Evolutionary conservation across 306 rosid genomes (phyloP).

Genomic region (Medicago ruthenica): DNA sequence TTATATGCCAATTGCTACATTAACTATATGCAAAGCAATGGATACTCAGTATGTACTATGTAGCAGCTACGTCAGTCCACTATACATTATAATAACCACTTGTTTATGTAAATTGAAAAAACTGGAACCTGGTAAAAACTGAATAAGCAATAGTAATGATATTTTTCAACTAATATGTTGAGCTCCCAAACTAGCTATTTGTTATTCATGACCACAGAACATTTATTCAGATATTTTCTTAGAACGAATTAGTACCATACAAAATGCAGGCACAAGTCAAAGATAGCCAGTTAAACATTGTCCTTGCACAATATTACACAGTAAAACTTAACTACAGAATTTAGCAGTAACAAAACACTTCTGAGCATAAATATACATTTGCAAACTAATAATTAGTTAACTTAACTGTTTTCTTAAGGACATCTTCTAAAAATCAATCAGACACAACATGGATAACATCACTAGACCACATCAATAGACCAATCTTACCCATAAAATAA

Average conservation of each 20-base stretch:
- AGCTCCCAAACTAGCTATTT: slow-evolving; percentile 1
- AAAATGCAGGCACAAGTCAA: not conserved
- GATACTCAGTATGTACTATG: not conserved
- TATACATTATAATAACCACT: slow-evolving; percentile 16
- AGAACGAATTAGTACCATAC: slow-evolving; percentile 7
- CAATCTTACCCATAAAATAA: not conserved
- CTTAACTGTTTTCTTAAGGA: slow-evolving; percentile 6
- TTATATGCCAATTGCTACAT: not conserved
- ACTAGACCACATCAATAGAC: too few relatives aligned
- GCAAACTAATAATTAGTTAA: not conserved
- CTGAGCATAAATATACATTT: not conserved
- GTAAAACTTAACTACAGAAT: slow-evolving; percentile 9
- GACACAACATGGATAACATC: slow-evolving; percentile 14
- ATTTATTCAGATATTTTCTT: not conserved
- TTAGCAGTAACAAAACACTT: not conserved
- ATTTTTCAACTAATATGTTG: slow-evolving; percentile 20
- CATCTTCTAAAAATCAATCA: slow-evolving; percentile 10
- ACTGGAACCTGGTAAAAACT: slow-evolving; percentile 25
- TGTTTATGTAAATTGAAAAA: slow-evolving; percentile 28
- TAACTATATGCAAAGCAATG: slow-evolving; percentile 11
- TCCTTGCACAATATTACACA: not conserved
- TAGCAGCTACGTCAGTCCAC: slow-evolving; percentile 5
- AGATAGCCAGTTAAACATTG: not conserved
- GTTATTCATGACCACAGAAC: slow-evolving; percentile 4
- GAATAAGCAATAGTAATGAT: slow-evolving; percentile 18